A percentile compares a stretch with the other conserved stretches of the same genome.
Evolutionary conservation across 2,329 filamentous ascomycete species (phyloP).

Genomic region (Curvularia lunata): DNA sequence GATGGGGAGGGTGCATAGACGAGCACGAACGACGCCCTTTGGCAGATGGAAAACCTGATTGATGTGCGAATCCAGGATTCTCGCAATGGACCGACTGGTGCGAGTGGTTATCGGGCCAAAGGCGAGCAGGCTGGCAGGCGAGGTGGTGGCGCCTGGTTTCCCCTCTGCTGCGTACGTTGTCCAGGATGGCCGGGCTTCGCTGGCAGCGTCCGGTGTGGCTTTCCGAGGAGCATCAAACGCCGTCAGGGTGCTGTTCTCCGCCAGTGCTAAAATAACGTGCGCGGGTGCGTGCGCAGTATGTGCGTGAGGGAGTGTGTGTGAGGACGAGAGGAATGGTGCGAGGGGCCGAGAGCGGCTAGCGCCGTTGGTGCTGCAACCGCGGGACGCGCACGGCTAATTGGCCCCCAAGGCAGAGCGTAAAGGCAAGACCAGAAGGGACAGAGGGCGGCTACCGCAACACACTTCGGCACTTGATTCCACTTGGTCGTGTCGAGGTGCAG

Average conservation of each 20-base stretch:
- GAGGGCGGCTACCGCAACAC: background rate
- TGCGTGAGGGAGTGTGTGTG: background rate
- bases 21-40: background rate
- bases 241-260: slow-evolving; percentile 13
- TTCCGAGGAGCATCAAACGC: slow-evolving; percentile 14
- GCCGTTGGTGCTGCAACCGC: slow-evolving; percentile 12
- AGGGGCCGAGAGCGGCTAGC: background rate
- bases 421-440: slow-evolving; percentile 1
- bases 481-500: background rate
- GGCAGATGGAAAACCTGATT: background rate
- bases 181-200: background rate
- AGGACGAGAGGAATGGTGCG: background rate
- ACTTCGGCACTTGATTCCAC: background rate
- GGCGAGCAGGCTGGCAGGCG: background rate
- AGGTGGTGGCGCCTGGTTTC: background rate
- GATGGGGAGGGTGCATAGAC: background rate
- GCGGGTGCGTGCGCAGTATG: background rate
- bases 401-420: background rate
- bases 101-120: background rate
- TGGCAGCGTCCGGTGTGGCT: slow-evolving; percentile 1
- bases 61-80: background rate
- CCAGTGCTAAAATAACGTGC: slow-evolving; percentile 15
- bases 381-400: slow-evolving; percentile 9
- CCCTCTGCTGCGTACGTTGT: background rate
- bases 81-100: background rate